A percentile compares a stretch with the other conserved stretches of the same genome.
phyloP scores from a whole-genome alignment of 2,329 filamentous ascomycete genomes.

The Verticillium zaregamsianum region DNA sequence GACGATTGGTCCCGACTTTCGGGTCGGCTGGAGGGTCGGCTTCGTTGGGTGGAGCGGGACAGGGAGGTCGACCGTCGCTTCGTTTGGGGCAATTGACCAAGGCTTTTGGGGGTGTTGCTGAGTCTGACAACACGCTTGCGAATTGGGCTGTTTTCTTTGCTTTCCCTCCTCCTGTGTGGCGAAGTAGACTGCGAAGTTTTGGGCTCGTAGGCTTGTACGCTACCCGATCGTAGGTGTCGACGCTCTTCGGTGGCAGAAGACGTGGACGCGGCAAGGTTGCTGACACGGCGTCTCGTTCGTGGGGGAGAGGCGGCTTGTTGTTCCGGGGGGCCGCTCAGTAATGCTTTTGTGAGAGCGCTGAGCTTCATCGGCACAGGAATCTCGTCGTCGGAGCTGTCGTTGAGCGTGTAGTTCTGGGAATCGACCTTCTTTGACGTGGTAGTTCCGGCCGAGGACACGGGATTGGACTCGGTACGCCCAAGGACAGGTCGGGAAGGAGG shows the following conservation, averaged over 20 bases:
- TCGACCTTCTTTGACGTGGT: slow-evolving; percentile 25
- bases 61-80: slow-evolving; percentile 49
- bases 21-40: slow-evolving; percentile 30
- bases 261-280: slow-evolving; percentile 40
- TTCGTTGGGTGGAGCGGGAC: slow-evolving; percentile 29
- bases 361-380: slow-evolving; percentile 89
- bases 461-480: slow-evolving; percentile 41
- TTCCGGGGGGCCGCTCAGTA: slow-evolving; percentile 57
- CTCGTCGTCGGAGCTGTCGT: slow-evolving; percentile 95
- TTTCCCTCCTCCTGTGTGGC: slow-evolving; percentile 43
- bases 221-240: slow-evolving; percentile 43
- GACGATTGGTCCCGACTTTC: slow-evolving; percentile 35
- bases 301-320: slow-evolving; percentile 38
- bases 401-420: slow-evolving; percentile 47
- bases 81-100: slow-evolving; percentile 32
- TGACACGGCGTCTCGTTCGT: slow-evolving; percentile 43
- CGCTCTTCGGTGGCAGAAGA: slow-evolving; percentile 38
- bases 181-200: slow-evolving; percentile 37
- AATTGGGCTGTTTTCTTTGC: slow-evolving; percentile 46
- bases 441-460: slow-evolving; percentile 19
- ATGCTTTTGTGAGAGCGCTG: slow-evolving; percentile 84
- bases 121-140: slow-evolving; percentile 56
- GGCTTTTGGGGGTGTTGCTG: slow-evolving; percentile 44
- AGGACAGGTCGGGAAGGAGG: slow-evolving; percentile 41
- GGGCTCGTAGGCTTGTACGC: slow-evolving; percentile 33